Percentiles rank a stretch among this genome's conserved stretches.
These are phyloP conservation scores for Taiwanofungus camphoratus DNA, from an alignment of 1,284 basidiomycete species.

Conservation along the genomic window DNA sequence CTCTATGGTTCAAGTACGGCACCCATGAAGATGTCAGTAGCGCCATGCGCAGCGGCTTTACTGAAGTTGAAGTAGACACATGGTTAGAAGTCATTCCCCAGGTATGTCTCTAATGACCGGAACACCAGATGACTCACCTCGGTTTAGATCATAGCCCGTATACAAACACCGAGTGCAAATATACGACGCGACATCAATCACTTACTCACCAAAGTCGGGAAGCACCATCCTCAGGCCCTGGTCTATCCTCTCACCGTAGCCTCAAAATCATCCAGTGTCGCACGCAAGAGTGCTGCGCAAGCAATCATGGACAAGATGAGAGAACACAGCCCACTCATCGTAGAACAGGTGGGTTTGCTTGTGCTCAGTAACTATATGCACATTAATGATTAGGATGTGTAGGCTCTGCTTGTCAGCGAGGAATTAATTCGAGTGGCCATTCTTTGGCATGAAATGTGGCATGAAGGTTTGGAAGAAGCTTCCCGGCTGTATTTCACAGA, in stretches of 20 bases:
- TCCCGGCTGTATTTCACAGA: slow-evolving; percentile 97
- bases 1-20: slow-evolving; percentile 99
- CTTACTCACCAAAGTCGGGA: slow-evolving; percentile 89
- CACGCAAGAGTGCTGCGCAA: slow-evolving; percentile 81
- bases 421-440: slow-evolving; percentile 98
- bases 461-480: slow-evolving; percentile 97
- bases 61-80: slow-evolving; percentile 90
- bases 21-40: slow-evolving; percentile 87
- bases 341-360: slow-evolving; percentile 65
- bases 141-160: slow-evolving; percentile 90
- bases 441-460: slow-evolving; percentile 99
- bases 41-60: slow-evolving; percentile 87
- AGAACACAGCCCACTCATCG: slow-evolving; percentile 86
- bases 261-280: slow-evolving; percentile 87
- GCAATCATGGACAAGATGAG: slow-evolving; percentile 92
- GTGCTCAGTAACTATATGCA: not conserved
- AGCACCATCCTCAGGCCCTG: slow-evolving; percentile 95
- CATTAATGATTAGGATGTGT: not conserved
- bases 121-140: not conserved
- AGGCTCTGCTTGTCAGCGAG: slow-evolving; percentile 88
- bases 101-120: slow-evolving; percentile 38
- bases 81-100: slow-evolving; percentile 99
- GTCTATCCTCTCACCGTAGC: slow-evolving; percentile 99
- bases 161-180: slow-evolving; percentile 88
- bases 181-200: slow-evolving; percentile 90